These are phyloP conservation scores for Pseudogymnoascus sp. DNA, from an alignment of 2,329 filamentous ascomycete species.

Conservation along the genomic window DNA sequence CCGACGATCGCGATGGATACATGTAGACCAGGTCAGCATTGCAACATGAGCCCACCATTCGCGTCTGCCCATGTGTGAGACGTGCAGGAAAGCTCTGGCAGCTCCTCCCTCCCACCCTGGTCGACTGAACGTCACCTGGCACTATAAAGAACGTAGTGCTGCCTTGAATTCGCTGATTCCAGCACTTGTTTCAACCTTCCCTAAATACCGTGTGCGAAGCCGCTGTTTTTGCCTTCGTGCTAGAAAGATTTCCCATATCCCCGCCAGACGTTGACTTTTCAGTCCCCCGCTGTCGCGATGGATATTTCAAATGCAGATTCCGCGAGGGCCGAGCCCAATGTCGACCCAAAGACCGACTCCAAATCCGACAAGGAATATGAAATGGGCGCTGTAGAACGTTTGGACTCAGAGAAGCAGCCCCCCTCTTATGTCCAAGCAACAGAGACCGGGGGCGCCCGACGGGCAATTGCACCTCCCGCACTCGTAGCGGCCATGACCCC, in stretches of 20 bases:
- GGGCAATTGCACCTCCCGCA: not conserved
- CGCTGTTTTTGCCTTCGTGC: not conserved
- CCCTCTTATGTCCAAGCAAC: not conserved
- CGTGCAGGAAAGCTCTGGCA: not conserved
- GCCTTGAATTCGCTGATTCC: not conserved
- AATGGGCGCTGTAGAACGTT: not conserved
- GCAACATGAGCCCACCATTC: not conserved
- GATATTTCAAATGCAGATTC: not conserved
- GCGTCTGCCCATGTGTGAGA: not conserved
- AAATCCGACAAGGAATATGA: not conserved
- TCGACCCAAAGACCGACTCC: not conserved
- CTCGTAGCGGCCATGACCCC: slow-evolving; percentile 31
- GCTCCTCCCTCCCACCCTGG: not conserved
- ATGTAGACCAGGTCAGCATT: not conserved
- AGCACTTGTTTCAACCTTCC: not conserved
- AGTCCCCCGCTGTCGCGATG: not conserved
- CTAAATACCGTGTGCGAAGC: not conserved
- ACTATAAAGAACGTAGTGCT: not conserved
- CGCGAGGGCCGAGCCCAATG: not conserved
- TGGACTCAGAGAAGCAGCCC: not conserved
- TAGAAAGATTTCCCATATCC: not conserved
- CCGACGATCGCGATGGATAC: not conserved
- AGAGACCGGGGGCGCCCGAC: not conserved
- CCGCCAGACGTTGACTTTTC: not conserved
- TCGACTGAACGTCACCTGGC: not conserved